Base-by-base conservation (phyloP, 1,139 yeast species). In the Sugiyamaella pinicola region DNA sequence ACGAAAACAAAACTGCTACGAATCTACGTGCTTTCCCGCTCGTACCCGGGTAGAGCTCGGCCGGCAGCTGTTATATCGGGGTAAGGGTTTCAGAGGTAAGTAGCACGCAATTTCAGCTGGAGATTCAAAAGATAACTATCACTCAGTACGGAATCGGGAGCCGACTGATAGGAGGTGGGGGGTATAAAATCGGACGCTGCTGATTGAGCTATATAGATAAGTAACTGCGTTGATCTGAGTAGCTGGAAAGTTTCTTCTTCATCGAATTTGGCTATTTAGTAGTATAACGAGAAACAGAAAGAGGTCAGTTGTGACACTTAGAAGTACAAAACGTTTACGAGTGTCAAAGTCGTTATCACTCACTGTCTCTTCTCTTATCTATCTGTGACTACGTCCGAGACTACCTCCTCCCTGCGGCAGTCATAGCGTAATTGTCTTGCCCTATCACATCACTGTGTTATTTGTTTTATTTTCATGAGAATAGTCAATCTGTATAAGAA, bases 101-200 rank as follows among this genome's bases (percentile, higher is more conserved):
- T 17, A 42, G 46, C 46, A 42, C 46, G 46, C 46, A 42, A 42
- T 42, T 42, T 28, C 46, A 29, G 46, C 37, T 42, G 18, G 31
- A 24, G 44, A 24, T 40, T 17, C 19, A 26, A 26, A 40, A 40
- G 44, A 24, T 31, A 31, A 31, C 35, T 31, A 17, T 12, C 35
- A 13, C 8, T 13, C 15, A 13, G 17, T 13, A 9, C 17, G 35
- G 13, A 31, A 31, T 13, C 17, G 35, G 35, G 15, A 7, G 35
- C 35, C 35, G 35, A n/a, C 35, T 12, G 35, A 31, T 26, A 26
- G 17, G 35, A n/a, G 35, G 35, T 31, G 35, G 35, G 35, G 35
- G 35, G 15, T 6, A 6, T 6, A 24, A n/a, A 13, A n/a, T 31
- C 35, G 17, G 35, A 31, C 35, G 35, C 15, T 7, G 31, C 31